These are phyloP conservation scores for Mycena albidolilacea DNA, from an alignment of 768 basidiomycete genomes.

Conservation along the genomic window DNA sequence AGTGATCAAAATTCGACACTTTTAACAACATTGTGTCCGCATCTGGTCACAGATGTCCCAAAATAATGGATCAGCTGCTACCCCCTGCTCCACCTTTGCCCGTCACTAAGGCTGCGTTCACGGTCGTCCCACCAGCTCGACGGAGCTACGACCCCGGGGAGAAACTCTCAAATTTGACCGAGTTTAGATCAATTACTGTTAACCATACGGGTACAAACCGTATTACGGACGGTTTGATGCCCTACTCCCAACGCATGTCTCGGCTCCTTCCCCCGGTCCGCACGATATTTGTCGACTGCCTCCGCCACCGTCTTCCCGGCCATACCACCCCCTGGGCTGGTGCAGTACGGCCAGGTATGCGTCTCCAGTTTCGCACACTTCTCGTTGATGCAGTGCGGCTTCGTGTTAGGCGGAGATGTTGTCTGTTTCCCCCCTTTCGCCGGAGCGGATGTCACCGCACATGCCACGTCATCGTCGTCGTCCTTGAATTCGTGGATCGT, in stretches of 20 bases:
- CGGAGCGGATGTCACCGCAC: neutral
- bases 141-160: conserved; percentile 65
- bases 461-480: neutral
- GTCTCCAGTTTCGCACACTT: neutral
- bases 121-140: conserved; percentile 63
- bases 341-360: conserved; percentile 19
- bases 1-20: too few species aligned
- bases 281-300: conserved; percentile 6
- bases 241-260: too few species aligned
- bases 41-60: too few species aligned
- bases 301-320: conserved; percentile 21
- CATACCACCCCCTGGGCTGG: conserved; percentile 24
- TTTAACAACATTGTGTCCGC: too few species aligned
- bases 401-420: neutral
- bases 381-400: neutral
- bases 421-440: neutral
- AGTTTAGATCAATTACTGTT: too few species aligned
- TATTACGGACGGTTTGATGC: too few species aligned
- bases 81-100: conserved; percentile 62
- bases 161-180: too few species aligned
- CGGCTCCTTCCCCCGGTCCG: neutral
- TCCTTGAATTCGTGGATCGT: neutral
- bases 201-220: too few species aligned
- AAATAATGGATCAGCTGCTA: neutral
- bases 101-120: conserved; percentile 74